A percentile compares a stretch with the other conserved stretches of the same genome.
Conservation (phyloP, 31 red algal species). For the Porphyra umbilicalis region DNA sequence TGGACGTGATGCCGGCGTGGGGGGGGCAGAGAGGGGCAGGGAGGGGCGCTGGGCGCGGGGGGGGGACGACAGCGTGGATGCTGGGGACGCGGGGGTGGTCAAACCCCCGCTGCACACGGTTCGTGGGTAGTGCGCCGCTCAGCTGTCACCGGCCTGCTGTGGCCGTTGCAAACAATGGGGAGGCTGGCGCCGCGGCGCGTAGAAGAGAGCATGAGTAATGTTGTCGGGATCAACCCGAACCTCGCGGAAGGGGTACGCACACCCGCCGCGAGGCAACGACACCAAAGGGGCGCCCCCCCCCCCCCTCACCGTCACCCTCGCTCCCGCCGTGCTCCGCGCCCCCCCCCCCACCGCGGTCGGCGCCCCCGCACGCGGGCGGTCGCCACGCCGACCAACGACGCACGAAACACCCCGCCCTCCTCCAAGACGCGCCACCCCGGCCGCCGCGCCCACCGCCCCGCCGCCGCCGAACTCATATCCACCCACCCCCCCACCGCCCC, state of each 20-base stretch:
- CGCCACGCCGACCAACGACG: slow-evolving; percentile 29
- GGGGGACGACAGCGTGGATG: background rate
- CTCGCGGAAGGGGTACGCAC: too few species aligned
- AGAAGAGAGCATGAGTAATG: too few species aligned
- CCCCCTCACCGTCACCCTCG: too few species aligned
- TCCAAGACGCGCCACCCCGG: slow-evolving; percentile 59
- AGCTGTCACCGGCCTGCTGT: too few species aligned
- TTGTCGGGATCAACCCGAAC: too few species aligned
- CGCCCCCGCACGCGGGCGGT: slow-evolving; percentile 27
- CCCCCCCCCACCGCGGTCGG: slow-evolving; percentile 8
- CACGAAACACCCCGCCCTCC: slow-evolving; percentile 41
- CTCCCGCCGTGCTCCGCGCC: too few species aligned
- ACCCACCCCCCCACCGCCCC: slow-evolving; percentile 34
- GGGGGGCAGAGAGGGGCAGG: background rate
- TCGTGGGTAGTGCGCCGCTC: too few species aligned
- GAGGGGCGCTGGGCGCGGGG: background rate
- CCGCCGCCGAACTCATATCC: slow-evolving; percentile 45
- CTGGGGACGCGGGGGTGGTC: background rate
- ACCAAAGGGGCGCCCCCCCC: too few species aligned
- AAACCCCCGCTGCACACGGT: background rate
- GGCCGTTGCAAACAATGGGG: too few species aligned
- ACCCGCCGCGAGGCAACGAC: too few species aligned
- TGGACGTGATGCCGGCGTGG: background rate
- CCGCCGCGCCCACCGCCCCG: slow-evolving; percentile 50
- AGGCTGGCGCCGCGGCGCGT: too few species aligned